Base-by-base conservation (phyloP, 306 rosid genomes). In the Corylus americana region DNA sequence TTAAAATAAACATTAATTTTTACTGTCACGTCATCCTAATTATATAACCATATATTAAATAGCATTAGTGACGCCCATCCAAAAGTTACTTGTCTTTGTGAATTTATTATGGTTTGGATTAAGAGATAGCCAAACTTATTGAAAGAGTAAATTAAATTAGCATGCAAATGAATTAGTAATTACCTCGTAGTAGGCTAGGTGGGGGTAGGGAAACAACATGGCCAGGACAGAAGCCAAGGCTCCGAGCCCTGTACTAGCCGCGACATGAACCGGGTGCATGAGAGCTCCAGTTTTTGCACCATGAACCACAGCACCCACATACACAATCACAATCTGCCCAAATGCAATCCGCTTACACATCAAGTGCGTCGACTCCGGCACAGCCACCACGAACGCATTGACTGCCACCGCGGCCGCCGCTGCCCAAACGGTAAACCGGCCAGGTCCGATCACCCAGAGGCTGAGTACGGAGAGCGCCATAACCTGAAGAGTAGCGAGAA, bases 291-390 rank as follows among this genome's bases (percentile, higher is more conserved):
- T 75, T 57, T 82, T 14, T 2, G 80, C 84, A 6, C 92, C 93
- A 66, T 77, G 45, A 29, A 92, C 47, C 31, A 82, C 92, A 2
- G 90, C 84, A 10, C 91, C 92, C 2, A 94, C 94, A 10, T 85
- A 88, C 55, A 92, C 91, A 47, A 82, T 90, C 88, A 92, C 97
- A 7, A 91, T 70, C 83, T 88, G 92, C 29, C 94, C 96, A 77
- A 86, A 91, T 18, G 96, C 97, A 6, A 94, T 79, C 59, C 91
- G 53, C 84, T 94, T 94, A 0, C 90, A 76, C 85, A 83, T 55
- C 92, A 94, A 78, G 68, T 83, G 83, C 0, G 85, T 85, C 2
- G 92, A 86, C 70, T 76, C 86, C 4, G 97, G 93, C 81, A 92
- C 14, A 11, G 93, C 97, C 74, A 94, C 89, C 74, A 83, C 44